Evolutionary conservation across 2,329 filamentous ascomycete genomes (phyloP).

Genomic region (Aspergillaceae sp.): DNA sequence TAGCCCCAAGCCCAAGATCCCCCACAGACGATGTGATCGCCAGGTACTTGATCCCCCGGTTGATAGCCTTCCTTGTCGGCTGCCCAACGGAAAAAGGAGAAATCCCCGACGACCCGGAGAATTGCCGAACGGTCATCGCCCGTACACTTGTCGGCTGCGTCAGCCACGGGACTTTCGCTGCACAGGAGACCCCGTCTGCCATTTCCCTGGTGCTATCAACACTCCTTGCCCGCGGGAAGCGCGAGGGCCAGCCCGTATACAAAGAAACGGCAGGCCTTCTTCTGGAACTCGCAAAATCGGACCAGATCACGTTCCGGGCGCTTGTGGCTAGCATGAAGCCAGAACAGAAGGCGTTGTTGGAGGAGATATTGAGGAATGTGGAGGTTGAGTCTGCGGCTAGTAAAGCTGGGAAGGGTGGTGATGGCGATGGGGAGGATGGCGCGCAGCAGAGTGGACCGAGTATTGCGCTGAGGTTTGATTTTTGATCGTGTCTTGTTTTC

Average conservation of each 20-base stretch:
- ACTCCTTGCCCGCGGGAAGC: slow-evolving; percentile 62
- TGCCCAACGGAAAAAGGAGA: slow-evolving; percentile 51
- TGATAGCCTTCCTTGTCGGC: slow-evolving; percentile 63
- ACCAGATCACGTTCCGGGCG: slow-evolving; percentile 64
- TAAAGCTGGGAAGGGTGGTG: slow-evolving; percentile 32
- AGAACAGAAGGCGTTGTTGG: slow-evolving; percentile 66
- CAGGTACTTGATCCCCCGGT: slow-evolving; percentile 63
- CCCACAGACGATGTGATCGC: slow-evolving; percentile 64
- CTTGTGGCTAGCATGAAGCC: slow-evolving; percentile 64
- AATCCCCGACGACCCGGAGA: slow-evolving; percentile 57
- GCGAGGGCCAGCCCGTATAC: slow-evolving; percentile 52
- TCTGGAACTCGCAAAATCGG: slow-evolving; percentile 68
- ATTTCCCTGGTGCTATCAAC: slow-evolving; percentile 70
- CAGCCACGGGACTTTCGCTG: slow-evolving; percentile 30
- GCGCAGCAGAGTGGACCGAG: slow-evolving; percentile 52
- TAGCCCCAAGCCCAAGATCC: slow-evolving; percentile 53
- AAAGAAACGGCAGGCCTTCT: slow-evolving; percentile 67
- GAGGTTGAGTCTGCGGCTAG: slow-evolving; percentile 38
- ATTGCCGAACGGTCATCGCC: slow-evolving; percentile 60
- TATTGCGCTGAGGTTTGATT: slow-evolving; percentile 93
- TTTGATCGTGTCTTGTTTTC: slow-evolving; percentile 40
- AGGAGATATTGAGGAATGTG: slow-evolving; percentile 62
- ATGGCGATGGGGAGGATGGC: slow-evolving; percentile 44
- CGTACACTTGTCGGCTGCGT: slow-evolving; percentile 71
- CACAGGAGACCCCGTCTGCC: slow-evolving; percentile 37